phyloP scores from a whole-genome alignment of 1,284 basidiomycete genomes.

The Kwoniella shivajii region DNA sequence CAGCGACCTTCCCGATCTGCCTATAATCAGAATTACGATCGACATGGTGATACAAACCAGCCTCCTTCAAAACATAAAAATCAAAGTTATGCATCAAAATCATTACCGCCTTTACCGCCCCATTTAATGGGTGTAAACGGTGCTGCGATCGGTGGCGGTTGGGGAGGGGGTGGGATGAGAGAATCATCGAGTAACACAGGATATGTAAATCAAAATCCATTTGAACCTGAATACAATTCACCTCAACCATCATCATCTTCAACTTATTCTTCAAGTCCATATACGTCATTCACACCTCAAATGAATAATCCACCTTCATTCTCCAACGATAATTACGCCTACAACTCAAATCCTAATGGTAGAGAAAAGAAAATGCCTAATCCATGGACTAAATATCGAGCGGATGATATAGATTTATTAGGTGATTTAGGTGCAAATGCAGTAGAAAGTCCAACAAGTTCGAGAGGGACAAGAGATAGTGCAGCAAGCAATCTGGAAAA shows the following conservation, averaged over 20 bases:
- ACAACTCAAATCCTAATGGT: neutral
- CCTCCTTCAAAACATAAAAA: slow-evolving; percentile 7
- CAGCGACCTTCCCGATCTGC: neutral
- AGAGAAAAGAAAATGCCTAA: slow-evolving; percentile 11
- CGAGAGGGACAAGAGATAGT: slow-evolving; percentile 13
- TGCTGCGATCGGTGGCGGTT: too few species aligned
- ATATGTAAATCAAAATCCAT: slow-evolving; percentile 5
- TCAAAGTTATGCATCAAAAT: slow-evolving; percentile 6
- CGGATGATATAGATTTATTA: slow-evolving; percentile 17
- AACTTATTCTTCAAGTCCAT: slow-evolving; percentile 2
- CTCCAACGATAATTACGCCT: neutral
- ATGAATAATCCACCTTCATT: slow-evolving; percentile 2
- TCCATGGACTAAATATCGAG: slow-evolving; percentile 13
- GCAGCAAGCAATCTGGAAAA: slow-evolving; percentile 7
- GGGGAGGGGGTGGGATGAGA: too few species aligned
- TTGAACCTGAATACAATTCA: slow-evolving; percentile 13
- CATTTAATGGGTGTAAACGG: too few species aligned
- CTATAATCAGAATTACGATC: neutral
- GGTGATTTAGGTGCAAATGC: slow-evolving; percentile 5
- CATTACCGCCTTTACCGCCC: slow-evolving; percentile 7
- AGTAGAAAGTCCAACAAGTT: slow-evolving; percentile 13
- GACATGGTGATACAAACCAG: neutral
- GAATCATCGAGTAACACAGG: neutral
- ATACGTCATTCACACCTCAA: slow-evolving; percentile 3
- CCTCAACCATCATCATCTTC: slow-evolving; percentile 13